phyloP scores from a whole-genome alignment of 176 grass and related monocot genomes.

The Tillandsia leiboldiana region DNA sequence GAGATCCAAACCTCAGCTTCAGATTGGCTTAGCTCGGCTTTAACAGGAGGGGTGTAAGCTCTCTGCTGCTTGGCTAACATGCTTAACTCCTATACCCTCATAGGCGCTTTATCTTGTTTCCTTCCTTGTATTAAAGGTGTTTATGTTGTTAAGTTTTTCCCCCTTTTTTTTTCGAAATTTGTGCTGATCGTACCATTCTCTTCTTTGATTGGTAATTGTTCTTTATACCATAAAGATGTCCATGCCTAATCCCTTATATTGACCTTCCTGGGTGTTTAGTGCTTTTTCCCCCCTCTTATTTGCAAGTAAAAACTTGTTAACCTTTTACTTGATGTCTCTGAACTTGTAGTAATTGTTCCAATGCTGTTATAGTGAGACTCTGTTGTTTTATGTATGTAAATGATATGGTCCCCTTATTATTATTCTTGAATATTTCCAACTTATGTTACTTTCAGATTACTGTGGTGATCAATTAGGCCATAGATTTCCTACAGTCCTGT shows the following conservation, averaged over 20 bases:
- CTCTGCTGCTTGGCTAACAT: conserved; percentile 14
- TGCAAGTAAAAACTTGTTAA: too few relatives aligned
- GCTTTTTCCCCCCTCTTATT: too few relatives aligned
- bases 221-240: conserved; percentile 1
- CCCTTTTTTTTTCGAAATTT: not conserved
- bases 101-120: not conserved
- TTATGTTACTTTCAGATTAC: too few relatives aligned
- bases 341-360: too few relatives aligned
- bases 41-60: conserved; percentile 28
- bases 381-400: too few relatives aligned
- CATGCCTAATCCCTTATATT: not conserved
- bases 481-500: too few relatives aligned
- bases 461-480: too few relatives aligned
- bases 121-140: not conserved
- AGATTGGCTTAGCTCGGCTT: conserved; percentile 46
- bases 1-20: conserved; percentile 32
- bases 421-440: too few relatives aligned
- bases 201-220: not conserved
- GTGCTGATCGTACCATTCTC: not conserved
- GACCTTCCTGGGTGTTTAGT: conserved; percentile 15
- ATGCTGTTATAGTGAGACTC: too few relatives aligned
- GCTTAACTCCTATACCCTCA: not conserved
- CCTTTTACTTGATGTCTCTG: too few relatives aligned
- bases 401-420: too few relatives aligned
- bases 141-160: not conserved